A percentile compares a stretch with the other conserved stretches of the same genome.
phyloP scores from a whole-genome alignment of 2,329 filamentous ascomycete species.

The Phaeomoniella chlamydospora region DNA sequence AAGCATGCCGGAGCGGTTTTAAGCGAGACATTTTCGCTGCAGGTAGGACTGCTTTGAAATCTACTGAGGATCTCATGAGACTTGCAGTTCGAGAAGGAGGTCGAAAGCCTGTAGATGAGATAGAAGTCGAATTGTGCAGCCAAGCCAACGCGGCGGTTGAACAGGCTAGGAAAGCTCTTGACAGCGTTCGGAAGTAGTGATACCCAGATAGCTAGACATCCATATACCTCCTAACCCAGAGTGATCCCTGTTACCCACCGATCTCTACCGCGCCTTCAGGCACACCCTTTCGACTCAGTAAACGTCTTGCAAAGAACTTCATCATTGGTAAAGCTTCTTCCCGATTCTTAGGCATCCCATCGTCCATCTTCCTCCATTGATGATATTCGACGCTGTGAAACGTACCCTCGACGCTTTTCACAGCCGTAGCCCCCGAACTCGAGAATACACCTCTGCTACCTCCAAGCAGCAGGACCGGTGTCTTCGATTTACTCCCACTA shows the following conservation, averaged over 20 bases:
- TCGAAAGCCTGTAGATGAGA: constrained; percentile 16
- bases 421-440: constrained; percentile 47
- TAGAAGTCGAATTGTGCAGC: constrained; percentile 19
- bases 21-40: constrained; percentile 40
- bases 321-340: constrained; percentile 87
- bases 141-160: constrained; percentile 28
- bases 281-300: constrained; percentile 28
- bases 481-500: constrained; percentile 18
- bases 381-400: constrained; percentile 55
- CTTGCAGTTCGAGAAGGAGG: constrained; percentile 30
- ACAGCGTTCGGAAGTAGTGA: constrained; percentile 8
- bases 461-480: constrained; percentile 26
- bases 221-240: too few relatives aligned
- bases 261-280: constrained; percentile 30
- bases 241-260: background rate
- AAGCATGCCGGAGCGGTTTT: constrained; percentile 36
- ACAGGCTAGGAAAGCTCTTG: constrained; percentile 31
- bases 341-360: constrained; percentile 67
- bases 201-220: too few relatives aligned
- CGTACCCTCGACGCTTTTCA: constrained; percentile 47
- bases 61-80: constrained; percentile 36
- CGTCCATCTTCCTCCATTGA: constrained; percentile 55
- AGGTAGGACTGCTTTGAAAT: constrained; percentile 38
- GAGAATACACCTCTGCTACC: constrained; percentile 20
- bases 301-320: constrained; percentile 46